Percentiles rank a stretch among this genome's conserved stretches.
Conservation (phyloP, 345 rosid genomes). For the Stellera chamaejasme region DNA sequence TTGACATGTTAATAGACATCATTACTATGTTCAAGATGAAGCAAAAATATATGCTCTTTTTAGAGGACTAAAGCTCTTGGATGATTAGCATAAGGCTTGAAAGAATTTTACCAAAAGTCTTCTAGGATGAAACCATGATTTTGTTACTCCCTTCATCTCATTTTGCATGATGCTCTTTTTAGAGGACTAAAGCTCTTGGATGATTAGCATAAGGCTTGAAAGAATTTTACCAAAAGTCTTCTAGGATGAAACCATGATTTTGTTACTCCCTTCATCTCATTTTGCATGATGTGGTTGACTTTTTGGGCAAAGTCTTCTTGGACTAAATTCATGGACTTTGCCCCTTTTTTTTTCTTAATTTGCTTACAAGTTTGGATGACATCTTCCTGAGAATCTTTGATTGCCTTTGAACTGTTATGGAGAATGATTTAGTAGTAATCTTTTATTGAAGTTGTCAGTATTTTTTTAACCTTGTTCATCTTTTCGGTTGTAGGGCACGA, state of each 20-base stretch:
- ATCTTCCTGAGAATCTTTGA: too few species aligned
- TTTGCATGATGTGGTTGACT: too few species aligned
- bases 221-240: background rate
- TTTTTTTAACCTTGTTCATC: conserved; percentile 6
- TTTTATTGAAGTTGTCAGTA: background rate
- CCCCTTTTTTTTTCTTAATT: background rate
- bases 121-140: background rate
- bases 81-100: too few species aligned
- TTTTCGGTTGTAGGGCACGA: conserved; percentile 44
- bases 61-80: too few species aligned
- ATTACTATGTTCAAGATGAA: too few species aligned
- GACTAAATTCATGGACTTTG: background rate
- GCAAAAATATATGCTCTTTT: too few species aligned
- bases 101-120: background rate
- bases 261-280: background rate
- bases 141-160: background rate
- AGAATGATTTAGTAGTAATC: background rate
- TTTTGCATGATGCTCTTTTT: too few species aligned
- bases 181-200: too few species aligned
- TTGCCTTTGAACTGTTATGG: background rate
- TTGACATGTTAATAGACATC: background rate
- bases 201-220: too few species aligned
- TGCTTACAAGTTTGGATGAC: background rate
- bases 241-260: background rate
- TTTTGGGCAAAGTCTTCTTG: background rate